phyloP scores from a whole-genome alignment of 2,329 filamentous ascomycete genomes.

The Apiospora marii region DNA sequence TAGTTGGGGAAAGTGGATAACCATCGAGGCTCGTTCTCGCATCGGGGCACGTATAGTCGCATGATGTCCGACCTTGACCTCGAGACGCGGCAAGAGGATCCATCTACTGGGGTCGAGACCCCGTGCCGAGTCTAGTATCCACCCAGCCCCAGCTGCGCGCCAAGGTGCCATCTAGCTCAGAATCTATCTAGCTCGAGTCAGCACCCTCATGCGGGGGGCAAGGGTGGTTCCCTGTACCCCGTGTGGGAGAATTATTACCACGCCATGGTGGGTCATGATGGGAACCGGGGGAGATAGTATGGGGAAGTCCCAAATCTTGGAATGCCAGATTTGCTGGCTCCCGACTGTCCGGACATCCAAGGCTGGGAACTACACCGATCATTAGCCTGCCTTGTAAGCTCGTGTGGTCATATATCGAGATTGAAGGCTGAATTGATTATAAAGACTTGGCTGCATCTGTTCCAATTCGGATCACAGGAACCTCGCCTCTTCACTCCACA shows the following conservation, averaged over 20 bases:
- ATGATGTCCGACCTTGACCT: neutral
- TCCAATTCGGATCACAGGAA: neutral
- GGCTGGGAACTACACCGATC: neutral
- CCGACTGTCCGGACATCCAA: neutral
- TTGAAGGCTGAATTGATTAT: neutral
- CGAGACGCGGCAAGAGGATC: neutral
- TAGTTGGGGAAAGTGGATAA: neutral
- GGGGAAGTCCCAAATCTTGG: neutral
- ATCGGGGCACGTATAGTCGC: neutral
- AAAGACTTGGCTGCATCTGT: slow-evolving; percentile 9
- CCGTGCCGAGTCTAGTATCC: neutral
- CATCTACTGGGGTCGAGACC: neutral
- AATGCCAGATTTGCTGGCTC: neutral
- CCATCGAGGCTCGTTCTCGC: neutral
- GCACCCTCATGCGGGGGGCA: neutral
- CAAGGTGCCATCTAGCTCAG: neutral
- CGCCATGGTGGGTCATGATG: neutral
- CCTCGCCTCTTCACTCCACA: neutral
- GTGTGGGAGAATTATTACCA: neutral
- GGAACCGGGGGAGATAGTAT: slow-evolving; percentile 13
- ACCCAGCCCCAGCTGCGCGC: neutral
- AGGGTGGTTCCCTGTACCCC: neutral
- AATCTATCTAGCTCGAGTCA: neutral
- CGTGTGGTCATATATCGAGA: neutral
- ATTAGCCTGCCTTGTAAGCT: neutral